Conservation (phyloP, 2,329 filamentous ascomycete genomes). For the Nemania serpens region DNA sequence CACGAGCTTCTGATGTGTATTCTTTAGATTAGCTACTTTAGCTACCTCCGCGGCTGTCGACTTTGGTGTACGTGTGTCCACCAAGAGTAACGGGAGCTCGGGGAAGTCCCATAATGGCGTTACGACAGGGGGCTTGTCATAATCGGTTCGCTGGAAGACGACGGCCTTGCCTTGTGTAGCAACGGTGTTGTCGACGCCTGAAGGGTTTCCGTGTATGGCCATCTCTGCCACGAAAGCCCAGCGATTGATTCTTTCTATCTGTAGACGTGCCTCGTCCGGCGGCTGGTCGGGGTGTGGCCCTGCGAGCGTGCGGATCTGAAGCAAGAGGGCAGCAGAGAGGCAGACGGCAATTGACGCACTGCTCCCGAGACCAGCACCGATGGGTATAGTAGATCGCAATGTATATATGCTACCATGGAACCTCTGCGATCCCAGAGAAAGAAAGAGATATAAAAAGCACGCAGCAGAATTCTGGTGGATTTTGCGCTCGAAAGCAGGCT, state of each 20-base stretch:
- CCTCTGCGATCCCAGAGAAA: slow-evolving; percentile 79
- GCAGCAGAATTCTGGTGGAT: slow-evolving; percentile 82
- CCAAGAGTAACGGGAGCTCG: slow-evolving; percentile 84
- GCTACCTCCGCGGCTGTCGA: slow-evolving; percentile 84
- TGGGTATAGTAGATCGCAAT: slow-evolving; percentile 89
- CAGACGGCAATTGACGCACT: slow-evolving; percentile 95
- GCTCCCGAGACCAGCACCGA: slow-evolving; percentile 87
- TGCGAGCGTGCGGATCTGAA: slow-evolving; percentile 85
- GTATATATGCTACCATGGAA: slow-evolving; percentile 87
- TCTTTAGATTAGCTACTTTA: slow-evolving; percentile 77
- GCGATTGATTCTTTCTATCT: slow-evolving; percentile 93
- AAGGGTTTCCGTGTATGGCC: slow-evolving; percentile 96
- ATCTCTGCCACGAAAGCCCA: slow-evolving; percentile 98
- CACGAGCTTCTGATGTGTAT: slow-evolving; percentile 75
- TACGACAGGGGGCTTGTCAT: slow-evolving; percentile 76
- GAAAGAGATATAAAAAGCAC: slow-evolving; percentile 90
- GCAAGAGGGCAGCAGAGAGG: slow-evolving; percentile 78
- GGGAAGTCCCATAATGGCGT: slow-evolving; percentile 84
- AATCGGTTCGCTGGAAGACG: slow-evolving; percentile 81
- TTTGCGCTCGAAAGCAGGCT: slow-evolving; percentile 74
- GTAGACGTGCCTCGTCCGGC: slow-evolving; percentile 80
- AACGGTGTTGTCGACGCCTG: slow-evolving; percentile 96
- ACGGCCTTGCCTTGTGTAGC: slow-evolving; percentile 92
- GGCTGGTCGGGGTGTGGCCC: slow-evolving; percentile 93
- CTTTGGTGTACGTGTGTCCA: slow-evolving; percentile 86